Evolutionary conservation across 2,329 filamentous ascomycete species (phyloP).

Genomic region (Diaporthe eres): DNA sequence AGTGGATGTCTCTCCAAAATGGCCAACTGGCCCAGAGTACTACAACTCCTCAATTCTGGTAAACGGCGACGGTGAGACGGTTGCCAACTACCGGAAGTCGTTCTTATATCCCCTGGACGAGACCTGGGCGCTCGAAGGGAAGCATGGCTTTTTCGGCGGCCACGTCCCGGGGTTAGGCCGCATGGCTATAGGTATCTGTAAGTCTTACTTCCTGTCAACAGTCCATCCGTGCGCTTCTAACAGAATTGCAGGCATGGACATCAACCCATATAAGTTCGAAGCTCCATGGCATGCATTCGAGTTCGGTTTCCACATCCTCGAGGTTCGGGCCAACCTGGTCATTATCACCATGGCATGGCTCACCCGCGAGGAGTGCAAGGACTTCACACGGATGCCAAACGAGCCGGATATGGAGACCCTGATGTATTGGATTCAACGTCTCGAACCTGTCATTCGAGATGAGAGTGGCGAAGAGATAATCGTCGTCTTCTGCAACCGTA

Average conservation of each 20-base stretch:
- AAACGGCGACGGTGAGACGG: slow-evolving; percentile 69
- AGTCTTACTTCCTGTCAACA: slow-evolving; percentile 42
- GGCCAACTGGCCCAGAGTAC: slow-evolving; percentile 66
- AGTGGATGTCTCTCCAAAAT: slow-evolving; percentile 63
- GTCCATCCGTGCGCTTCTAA: slow-evolving; percentile 18
- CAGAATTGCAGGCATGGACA: slow-evolving; percentile 63
- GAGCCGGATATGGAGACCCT: slow-evolving; percentile 74
- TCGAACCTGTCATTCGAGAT: slow-evolving; percentile 67
- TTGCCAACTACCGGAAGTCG: slow-evolving; percentile 73
- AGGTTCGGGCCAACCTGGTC: slow-evolving; percentile 71
- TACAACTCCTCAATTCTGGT: slow-evolving; percentile 70
- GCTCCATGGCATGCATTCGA: slow-evolving; percentile 64
- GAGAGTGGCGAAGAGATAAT: slow-evolving; percentile 66
- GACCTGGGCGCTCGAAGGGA: slow-evolving; percentile 70
- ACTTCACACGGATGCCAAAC: slow-evolving; percentile 55
- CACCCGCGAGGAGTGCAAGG: slow-evolving; percentile 62
- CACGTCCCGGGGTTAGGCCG: slow-evolving; percentile 63
- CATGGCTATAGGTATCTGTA: slow-evolving; percentile 72
- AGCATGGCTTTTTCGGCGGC: slow-evolving; percentile 20
- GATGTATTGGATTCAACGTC: slow-evolving; percentile 74
- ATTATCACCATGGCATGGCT: slow-evolving; percentile 84
- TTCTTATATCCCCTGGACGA: slow-evolving; percentile 73
- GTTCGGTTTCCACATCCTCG: slow-evolving; percentile 70
- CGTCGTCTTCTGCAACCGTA: slow-evolving; percentile 74
- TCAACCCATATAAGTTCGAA: slow-evolving; percentile 69